A percentile compares a stretch with the other conserved stretches of the same genome.
These are phyloP conservation scores for Ceratocystiopsis brevicomis DNA, from an alignment of 2,329 filamentous ascomycete species.

Conservation along the genomic window DNA sequence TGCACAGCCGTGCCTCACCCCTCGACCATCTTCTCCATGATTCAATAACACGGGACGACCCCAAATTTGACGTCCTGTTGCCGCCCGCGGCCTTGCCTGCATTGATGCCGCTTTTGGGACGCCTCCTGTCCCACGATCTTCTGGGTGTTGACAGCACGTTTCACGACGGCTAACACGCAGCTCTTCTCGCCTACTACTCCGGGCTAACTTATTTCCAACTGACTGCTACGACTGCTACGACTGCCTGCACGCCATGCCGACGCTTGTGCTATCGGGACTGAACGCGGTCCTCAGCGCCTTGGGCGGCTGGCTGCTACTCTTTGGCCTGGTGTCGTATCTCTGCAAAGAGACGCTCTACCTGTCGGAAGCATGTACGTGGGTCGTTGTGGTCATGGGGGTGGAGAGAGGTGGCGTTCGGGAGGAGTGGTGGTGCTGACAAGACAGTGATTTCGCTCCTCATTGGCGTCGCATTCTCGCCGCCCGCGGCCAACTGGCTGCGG, in stretches of 20 bases:
- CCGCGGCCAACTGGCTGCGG: constrained; percentile 56
- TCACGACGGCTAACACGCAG: too few species aligned
- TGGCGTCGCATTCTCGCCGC: constrained; percentile 61
- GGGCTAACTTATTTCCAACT: too few species aligned
- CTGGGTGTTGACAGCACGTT: too few species aligned
- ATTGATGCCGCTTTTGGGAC: too few species aligned
- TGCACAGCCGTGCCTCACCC: too few species aligned
- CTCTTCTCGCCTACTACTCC: too few species aligned
- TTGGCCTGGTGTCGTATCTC: constrained; percentile 75
- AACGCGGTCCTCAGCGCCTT: constrained; percentile 66
- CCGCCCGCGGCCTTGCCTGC: background rate
- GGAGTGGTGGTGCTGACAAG: background rate
- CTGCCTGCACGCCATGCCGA: constrained; percentile 19
- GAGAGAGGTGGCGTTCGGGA: background rate
- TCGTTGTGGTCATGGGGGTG: too few species aligned
- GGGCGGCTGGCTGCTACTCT: constrained; percentile 78
- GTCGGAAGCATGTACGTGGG: constrained; percentile 61
- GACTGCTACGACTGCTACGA: too few species aligned
- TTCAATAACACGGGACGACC: constrained; percentile 24
- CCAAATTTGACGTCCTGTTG: background rate
- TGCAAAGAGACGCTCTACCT: constrained; percentile 82
- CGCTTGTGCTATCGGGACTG: constrained; percentile 42
- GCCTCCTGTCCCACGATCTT: too few species aligned
- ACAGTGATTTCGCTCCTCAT: constrained; percentile 67
- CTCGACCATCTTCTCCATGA: constrained; percentile 13